These are phyloP conservation scores for Calonectria leucothoes DNA, from an alignment of 2,329 filamentous ascomycete genomes.

Conservation along the genomic window DNA sequence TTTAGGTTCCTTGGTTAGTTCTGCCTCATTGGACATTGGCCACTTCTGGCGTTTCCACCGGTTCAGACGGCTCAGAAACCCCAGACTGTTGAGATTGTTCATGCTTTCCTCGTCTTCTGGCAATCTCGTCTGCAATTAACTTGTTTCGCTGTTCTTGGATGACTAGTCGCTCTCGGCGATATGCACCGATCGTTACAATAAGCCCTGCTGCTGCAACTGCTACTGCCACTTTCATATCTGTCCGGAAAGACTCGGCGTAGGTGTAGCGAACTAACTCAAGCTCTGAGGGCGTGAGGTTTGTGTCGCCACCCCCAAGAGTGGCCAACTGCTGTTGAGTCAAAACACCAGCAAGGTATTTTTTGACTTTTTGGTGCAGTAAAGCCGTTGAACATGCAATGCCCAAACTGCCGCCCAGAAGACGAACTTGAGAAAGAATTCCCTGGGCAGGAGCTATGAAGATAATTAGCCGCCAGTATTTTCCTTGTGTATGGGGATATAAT, in stretches of 20 bases:
- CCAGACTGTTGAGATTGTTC: neutral
- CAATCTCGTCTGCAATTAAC: slow-evolving; percentile 28
- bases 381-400: slow-evolving; percentile 65
- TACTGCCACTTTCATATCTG: slow-evolving; percentile 60
- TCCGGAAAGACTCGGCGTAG: slow-evolving; percentile 58
- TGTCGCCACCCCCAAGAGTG: slow-evolving; percentile 35
- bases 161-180: slow-evolving; percentile 42
- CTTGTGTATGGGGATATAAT: slow-evolving; percentile 8
- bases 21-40: neutral
- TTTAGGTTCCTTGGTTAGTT: neutral
- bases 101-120: slow-evolving; percentile 26
- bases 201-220: slow-evolving; percentile 54
- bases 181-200: slow-evolving; percentile 54
- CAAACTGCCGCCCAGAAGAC: slow-evolving; percentile 65
- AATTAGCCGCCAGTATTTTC: slow-evolving; percentile 24
- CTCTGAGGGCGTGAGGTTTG: slow-evolving; percentile 42
- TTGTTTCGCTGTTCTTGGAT: slow-evolving; percentile 35
- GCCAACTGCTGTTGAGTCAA: slow-evolving; percentile 44
- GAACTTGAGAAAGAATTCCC: slow-evolving; percentile 62
- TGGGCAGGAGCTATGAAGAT: slow-evolving; percentile 59
- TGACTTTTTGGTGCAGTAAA: slow-evolving; percentile 51
- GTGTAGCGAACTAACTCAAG: slow-evolving; percentile 48
- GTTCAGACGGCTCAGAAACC: neutral
- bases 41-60: neutral
- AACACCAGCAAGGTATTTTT: slow-evolving; percentile 42